Base-by-base conservation (phyloP, 805 yeast species). In the Barnettozyma sp. region DNA sequence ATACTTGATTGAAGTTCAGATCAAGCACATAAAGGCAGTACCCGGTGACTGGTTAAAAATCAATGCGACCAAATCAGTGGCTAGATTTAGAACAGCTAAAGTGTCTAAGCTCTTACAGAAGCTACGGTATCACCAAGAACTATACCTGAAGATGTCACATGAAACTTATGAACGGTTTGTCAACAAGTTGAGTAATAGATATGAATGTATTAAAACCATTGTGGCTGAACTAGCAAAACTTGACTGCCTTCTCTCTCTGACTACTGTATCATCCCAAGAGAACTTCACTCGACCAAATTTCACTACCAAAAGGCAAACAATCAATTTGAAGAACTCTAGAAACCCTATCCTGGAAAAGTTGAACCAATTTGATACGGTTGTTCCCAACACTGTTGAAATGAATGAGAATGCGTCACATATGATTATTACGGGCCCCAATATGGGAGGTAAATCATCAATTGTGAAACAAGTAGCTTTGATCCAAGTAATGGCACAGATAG, bases 391-490 rank as follows among this genome's bases (percentile, higher is more conserved):
- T 53, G 95, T 90, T 52, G 78, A 82, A 8, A 58, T 66, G 25
- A 70, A 74, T 35, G 71, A 65, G 9, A 50, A 55, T 3, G 63
- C 74, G 5, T 83, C 82, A 33, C 88, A 92, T 50, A 66, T 76
- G 9, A 81, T 92, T 13, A 86, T 92, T 23, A 88, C 97, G 0
- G 97, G 97, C 8, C 97, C 97, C 19, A 88, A 88, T 55, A 88
- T 88, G 97, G 97, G 97, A 43, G 97, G 97, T 54, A 88, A 88
- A 57, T 86, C 95, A 0, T 88, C 97, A 0, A 88, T 83, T 56
- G 86, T 88, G 33, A 70, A 96, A 44, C 95, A 88, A 50, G 68
- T 84, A 32, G 97, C 96, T 10, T 92, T 82, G 1, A 80, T 87
- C 37, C 79, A 92, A 3, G 62, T 88, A 32, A 70, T 88, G 83